Base-by-base conservation (phyloP, 805 yeast species). In the Yueomyces sinensis region DNA sequence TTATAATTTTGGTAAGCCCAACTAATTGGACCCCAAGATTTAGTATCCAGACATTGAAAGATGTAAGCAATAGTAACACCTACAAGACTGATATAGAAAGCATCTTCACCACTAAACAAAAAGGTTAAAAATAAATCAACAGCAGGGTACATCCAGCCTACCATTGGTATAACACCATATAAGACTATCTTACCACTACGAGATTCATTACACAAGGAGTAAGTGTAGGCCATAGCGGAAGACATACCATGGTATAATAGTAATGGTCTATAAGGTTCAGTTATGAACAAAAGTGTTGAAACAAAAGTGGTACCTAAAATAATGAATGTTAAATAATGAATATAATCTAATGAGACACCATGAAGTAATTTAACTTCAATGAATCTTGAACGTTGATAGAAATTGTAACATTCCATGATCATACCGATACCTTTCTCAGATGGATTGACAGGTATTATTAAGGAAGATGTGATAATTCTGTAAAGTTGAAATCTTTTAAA, bases 11-110 rank as follows among this genome's bases (percentile, higher is more conserved):
- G 11, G 25, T n/a, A n/a, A n/a, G n/a, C n/a, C 65, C 45, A 55
- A 49, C 6, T 14, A 29, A 68, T 41, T 4, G 73, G 72, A 0
- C 74, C 74, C 31, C 55, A 49, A 3, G 82, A 69, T 29, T 63
- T 56, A 0, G 82, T 74, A 45, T 75, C 81, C 30, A 74, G 49
- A 47, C 83, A 77, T 40, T 68, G 70, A 55, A 74, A 76, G 4
- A 73, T 38, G 47, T 77, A 77, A 0, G 74, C 81, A 3, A 72
- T 71, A 15, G 57, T 43, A 38, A 71, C 62, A 3, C 83, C 83
- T 29, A 69, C 49, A 4, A 67, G 40, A 0, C 70, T 58, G 38
- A 66, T 61, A 3, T 58, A 44, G 34, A 65, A 61, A 15, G 63
- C 51, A 4, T 56, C 47, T 29, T 55, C 58, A 13, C 63, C 54